Base-by-base conservation (phyloP, 768 basidiomycete species). In the Xerocomus potaroensis region DNA sequence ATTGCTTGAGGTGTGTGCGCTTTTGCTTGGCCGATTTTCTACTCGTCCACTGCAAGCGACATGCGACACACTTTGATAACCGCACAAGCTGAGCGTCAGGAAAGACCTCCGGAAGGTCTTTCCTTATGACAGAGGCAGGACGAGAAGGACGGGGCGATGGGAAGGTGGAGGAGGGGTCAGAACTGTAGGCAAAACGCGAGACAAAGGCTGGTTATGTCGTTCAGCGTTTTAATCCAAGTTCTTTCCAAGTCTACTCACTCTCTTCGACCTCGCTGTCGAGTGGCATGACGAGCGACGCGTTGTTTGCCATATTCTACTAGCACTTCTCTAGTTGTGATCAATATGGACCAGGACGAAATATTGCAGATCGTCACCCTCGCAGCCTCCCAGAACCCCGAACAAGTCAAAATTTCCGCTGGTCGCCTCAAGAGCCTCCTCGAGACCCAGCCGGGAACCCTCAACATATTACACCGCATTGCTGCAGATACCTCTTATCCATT, bases 391-490 rank as follows among this genome's bases (percentile, higher is more conserved):
- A 76, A 85, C 60, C 79, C 84, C 16, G 61, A 62, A 15, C 65
- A 70, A 34, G 63, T 72, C 57, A 71, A 59, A 66, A 67, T 61
- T 24, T 87, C 64, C 59, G 72, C 80, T 11, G 69, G 77, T 52
- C 78, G 81, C 32, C 75, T 92, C 50, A 87, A 86, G 56, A 64
- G 76, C 52, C 73, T 89, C 63, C 68, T 86, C 21, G 79, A 83
- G 40, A 59, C 56, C 23, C 76, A 79, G 68, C 73, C 80, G 40
- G 90, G 89, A 33, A 79, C 84, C 1, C 86, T 78, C 56, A 80
- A 87, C 58, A 75, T 77, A 16, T 71, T 92, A 39, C 80, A 87
- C 54, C 77, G 83, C 53, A 88, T 91, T 63, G 86, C 87, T 19
- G 72, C 79, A 23, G 75, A 80, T 54, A 69, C 67, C 51, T 64